Evolutionary conservation across 768 basidiomycete genomes (phyloP).

Genomic region (Leccinum longicurvipes): DNA sequence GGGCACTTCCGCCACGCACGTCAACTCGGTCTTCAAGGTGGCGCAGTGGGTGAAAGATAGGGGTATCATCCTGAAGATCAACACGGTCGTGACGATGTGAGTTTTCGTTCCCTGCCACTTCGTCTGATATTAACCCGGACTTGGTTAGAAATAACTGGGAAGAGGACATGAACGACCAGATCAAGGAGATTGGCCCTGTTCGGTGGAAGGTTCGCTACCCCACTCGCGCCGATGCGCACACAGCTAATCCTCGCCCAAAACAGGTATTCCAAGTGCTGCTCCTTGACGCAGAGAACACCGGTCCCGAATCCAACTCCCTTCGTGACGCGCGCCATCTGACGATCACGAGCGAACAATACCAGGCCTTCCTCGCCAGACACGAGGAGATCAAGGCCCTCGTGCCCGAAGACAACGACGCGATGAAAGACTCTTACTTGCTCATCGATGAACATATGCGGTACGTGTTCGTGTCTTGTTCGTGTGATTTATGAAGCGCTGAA

Average conservation of each 20-base stretch:
- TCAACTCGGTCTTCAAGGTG: conserved; percentile 29
- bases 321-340: conserved; percentile 28
- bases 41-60: conserved; percentile 29
- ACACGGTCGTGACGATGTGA: conserved; percentile 29
- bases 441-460: conserved; percentile 38
- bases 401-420: conserved; percentile 36
- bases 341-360: conserved; percentile 32
- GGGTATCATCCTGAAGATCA: conserved; percentile 34
- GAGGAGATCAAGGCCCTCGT: conserved; percentile 26
- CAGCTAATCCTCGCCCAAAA: not conserved
- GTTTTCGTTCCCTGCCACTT: not conserved
- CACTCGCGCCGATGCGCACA: not conserved
- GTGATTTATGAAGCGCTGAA: not conserved
- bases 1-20: conserved; percentile 22
- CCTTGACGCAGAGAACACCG: conserved; percentile 30
- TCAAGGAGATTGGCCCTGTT: conserved; percentile 24
- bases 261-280: conserved; percentile 32
- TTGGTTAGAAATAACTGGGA: conserved; percentile 30
- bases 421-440: conserved; percentile 38
- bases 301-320: conserved; percentile 20
- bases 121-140: not conserved
- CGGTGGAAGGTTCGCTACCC: conserved; percentile 34
- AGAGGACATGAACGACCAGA: conserved; percentile 35
- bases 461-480: not conserved
- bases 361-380: conserved; percentile 34